Conservation (phyloP, 352 stramenopile genomes). For the Blastocystis sp. region DNA sequence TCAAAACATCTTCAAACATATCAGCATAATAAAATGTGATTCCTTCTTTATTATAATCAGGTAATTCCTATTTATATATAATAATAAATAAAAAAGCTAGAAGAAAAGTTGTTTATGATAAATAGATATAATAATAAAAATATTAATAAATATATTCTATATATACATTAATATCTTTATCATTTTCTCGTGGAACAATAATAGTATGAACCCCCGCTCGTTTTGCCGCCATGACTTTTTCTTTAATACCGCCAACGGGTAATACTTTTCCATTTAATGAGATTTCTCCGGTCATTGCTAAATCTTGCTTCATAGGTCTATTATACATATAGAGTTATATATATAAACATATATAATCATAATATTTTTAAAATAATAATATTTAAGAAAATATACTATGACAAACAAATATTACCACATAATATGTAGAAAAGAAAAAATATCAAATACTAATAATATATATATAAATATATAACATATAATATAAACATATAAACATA, state of each 20-base stretch:
- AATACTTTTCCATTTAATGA: constrained; percentile 89
- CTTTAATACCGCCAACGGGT: constrained; percentile 93
- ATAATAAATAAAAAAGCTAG: not conserved
- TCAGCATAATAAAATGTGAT: constrained; percentile 83
- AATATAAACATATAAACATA: too few species aligned
- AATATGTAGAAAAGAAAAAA: too few species aligned
- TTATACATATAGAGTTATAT: too few species aligned
- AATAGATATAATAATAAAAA: too few species aligned
- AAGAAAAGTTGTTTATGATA: too few species aligned
- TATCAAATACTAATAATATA: too few species aligned
- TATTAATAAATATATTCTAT: not conserved
- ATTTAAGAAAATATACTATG: too few species aligned
- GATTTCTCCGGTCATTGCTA: constrained; percentile 90
- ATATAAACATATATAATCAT: too few species aligned
- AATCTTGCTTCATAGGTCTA: constrained; percentile 64
- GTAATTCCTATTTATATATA: constrained; percentile 53
- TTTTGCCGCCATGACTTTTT: constrained; percentile 93
- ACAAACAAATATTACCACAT: too few species aligned
- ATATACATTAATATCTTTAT: constrained; percentile 71
- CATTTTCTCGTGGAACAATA: constrained; percentile 73
- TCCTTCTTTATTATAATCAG: constrained; percentile 82
- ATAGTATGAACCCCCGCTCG: constrained; percentile 75
- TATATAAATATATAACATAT: too few species aligned
- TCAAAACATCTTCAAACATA: constrained; percentile 74
- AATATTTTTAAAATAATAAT: too few species aligned